Evolutionary conservation across 768 basidiomycete genomes (phyloP), one percentile per base, ranked within the genome.

Genomic region (Cantharellus anzutake): DNA sequence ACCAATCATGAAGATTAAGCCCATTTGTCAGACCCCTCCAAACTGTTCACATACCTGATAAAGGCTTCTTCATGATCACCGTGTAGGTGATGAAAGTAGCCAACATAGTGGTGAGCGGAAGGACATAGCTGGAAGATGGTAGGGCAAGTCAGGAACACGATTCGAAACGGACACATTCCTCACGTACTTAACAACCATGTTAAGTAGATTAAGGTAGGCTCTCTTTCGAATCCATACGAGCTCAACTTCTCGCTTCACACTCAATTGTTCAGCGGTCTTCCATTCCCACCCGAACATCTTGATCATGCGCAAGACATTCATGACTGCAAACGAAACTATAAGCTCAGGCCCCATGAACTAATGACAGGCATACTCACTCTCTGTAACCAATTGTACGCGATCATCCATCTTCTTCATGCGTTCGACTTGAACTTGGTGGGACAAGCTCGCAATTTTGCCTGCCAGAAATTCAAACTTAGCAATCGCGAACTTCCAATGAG

Each of bases 231-330:
- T 70, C 68, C 74, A 75, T 2, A 64, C 60, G 14, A 88, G 69
- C 67, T 88, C 86, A 2, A 75, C 75, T 51, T 81, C 76, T 61
- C 85, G 76, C 64, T 78, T 79, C 39, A 74, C 74, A 29, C 73
- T 69, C 52, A 89, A 71, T 56, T 73, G 73, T 7, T 74, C 67
- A 34, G 76, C 71, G 65, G 83, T 76, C 53, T 77, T 63, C 5
- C 62, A 74, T 60, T 75, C 74, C 73, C 68, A 71, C 34, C 70
- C 84, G 64, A 86, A 84, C 48, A 85, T 70, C 68, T 86, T 85
- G 66, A 84, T 72, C 78, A 84, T 83, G 16, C 82, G 75, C 11
- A 82, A 68, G 20, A 79, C 76, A 59, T 75, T 76, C 65, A 81
- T 71, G 3, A 73, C 80, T 80, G 58, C 3, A 41, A 4, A 4